phyloP scores from a whole-genome alignment of 2,329 filamentous ascomycete species.

The Verticillium zaregamsianum region DNA sequence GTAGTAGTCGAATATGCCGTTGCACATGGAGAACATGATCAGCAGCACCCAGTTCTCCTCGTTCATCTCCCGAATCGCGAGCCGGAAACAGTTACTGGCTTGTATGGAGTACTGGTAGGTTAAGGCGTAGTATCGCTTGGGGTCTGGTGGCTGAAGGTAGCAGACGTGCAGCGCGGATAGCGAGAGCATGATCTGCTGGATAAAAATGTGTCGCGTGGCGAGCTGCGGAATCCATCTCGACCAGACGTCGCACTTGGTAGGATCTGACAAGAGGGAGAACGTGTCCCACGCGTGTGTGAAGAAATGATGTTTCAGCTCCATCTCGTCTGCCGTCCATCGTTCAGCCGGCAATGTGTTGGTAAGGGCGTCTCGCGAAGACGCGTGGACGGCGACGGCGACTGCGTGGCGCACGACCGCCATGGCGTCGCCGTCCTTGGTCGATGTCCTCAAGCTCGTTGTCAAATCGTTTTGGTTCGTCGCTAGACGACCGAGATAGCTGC shows the following conservation, averaged over 20 bases:
- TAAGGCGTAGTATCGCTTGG: slow-evolving; percentile 13
- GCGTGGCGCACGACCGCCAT: slow-evolving; percentile 10
- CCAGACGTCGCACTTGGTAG: slow-evolving; percentile 13
- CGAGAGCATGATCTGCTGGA: slow-evolving; percentile 13
- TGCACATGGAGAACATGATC: slow-evolving; percentile 11
- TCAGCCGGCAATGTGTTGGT: slow-evolving; percentile 10
- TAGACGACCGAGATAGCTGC: slow-evolving; percentile 12
- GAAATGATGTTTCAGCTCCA: slow-evolving; percentile 13
- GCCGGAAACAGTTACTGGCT: slow-evolving; percentile 12
- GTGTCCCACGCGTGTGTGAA: slow-evolving; percentile 12
- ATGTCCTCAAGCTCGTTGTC: slow-evolving; percentile 4
- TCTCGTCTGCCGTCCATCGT: slow-evolving; percentile 11
- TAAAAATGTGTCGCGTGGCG: slow-evolving; percentile 10
- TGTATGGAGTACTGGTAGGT: slow-evolving; percentile 12
- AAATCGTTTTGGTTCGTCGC: slow-evolving; percentile 10
- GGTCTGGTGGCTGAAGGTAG: slow-evolving; percentile 10
- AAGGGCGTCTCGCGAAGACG: slow-evolving; percentile 9
- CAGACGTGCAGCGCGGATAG: slow-evolving; percentile 12
- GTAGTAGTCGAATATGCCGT: slow-evolving; percentile 13
- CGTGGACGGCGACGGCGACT: slow-evolving; percentile 9
- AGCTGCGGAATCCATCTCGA: slow-evolving; percentile 12
- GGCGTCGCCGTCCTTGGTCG: slow-evolving; percentile 2
- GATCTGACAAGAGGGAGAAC: slow-evolving; percentile 9
- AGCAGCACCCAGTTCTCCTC: slow-evolving; percentile 13
- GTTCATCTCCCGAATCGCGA: slow-evolving; percentile 9